These are phyloP conservation scores for Ramalina peruviana DNA, from an alignment of 495 filamentous ascomycete genomes.

Conservation along the genomic window DNA sequence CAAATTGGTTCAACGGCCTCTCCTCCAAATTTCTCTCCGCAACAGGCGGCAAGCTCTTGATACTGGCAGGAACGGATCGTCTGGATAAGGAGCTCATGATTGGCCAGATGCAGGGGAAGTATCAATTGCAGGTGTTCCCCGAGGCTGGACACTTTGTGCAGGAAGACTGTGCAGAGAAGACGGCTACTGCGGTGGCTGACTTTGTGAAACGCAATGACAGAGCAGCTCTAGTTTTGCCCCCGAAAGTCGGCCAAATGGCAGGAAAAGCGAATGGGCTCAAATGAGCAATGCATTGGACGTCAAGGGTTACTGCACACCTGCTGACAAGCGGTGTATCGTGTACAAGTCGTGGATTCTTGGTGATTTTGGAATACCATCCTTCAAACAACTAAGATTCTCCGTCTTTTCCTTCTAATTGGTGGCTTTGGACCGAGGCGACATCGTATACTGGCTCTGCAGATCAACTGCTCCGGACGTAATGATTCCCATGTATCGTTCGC, in stretches of 20 bases:
- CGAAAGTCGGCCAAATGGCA: conserved; percentile 64
- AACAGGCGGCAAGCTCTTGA: conserved; percentile 73
- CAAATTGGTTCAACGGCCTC: conserved; percentile 80
- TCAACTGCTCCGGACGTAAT: no score
- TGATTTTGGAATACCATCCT: no score
- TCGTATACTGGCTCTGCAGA: no score
- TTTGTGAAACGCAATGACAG: conserved; percentile 87
- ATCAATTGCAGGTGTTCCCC: conserved; percentile 86
- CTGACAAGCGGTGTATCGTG: not conserved
- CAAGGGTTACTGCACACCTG: not conserved
- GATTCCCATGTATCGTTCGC: no score
- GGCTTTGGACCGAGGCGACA: no score
- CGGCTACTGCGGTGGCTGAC: conserved; percentile 68
- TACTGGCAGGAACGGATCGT: conserved; percentile 88
- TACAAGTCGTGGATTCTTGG: not conserved
- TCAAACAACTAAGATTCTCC: no score
- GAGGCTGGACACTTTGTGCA: conserved; percentile 52
- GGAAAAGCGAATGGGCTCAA: not conserved
- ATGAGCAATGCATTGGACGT: not conserved
- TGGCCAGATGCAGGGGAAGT: conserved; percentile 53
- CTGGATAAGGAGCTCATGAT: conserved; percentile 32
- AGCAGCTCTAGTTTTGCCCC: conserved; percentile 68
- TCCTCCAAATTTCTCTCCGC: conserved; percentile 78
- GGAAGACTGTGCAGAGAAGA: conserved; percentile 84
- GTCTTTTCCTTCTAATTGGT: no score